These are phyloP conservation scores for Echeveria elegans DNA, from an alignment of 164 flowering plant genomes.

Conservation along the genomic window DNA sequence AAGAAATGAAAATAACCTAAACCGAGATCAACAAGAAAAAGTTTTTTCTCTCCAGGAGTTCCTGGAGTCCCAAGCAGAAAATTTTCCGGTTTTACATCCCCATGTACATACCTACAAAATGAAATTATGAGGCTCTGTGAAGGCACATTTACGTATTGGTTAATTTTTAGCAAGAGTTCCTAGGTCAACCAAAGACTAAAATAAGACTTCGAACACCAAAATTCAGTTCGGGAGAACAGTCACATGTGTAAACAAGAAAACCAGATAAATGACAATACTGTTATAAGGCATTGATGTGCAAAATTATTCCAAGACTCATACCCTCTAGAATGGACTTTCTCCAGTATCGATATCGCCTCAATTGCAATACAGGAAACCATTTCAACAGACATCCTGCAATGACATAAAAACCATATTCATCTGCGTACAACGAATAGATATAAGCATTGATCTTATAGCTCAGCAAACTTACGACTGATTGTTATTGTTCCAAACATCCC, in stretches of 20 bases:
- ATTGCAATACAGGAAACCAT: conserved; percentile 73
- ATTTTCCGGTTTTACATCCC: conserved; percentile 72
- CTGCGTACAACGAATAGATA: no score
- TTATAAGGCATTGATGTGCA: no score
- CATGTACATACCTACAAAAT: conserved; percentile 49
- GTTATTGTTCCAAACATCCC: conserved; percentile 49
- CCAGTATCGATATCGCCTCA: no score
- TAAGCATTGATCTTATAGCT: neutral
- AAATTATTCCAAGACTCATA: conserved; percentile 15
- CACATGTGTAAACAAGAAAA: no score
- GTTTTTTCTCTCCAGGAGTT: conserved; percentile 48
- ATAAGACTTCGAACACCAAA: no score
- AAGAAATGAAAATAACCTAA: conserved; percentile 28
- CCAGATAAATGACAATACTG: no score
- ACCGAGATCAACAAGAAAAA: conserved; percentile 63
- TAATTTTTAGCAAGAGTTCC: no score
- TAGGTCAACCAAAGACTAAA: no score
- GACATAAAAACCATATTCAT: no score
- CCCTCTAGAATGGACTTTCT: conserved; percentile 61
- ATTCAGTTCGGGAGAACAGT: no score
- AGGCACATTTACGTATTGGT: no score
- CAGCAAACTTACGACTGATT: conserved; percentile 31
- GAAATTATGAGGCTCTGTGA: no score
- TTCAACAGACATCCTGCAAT: conserved; percentile 48
- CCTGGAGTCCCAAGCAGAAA: conserved; percentile 58